These are phyloP conservation scores for Torulaspora delbrueckii DNA, from an alignment of 805 yeast species.

Conservation along the genomic window DNA sequence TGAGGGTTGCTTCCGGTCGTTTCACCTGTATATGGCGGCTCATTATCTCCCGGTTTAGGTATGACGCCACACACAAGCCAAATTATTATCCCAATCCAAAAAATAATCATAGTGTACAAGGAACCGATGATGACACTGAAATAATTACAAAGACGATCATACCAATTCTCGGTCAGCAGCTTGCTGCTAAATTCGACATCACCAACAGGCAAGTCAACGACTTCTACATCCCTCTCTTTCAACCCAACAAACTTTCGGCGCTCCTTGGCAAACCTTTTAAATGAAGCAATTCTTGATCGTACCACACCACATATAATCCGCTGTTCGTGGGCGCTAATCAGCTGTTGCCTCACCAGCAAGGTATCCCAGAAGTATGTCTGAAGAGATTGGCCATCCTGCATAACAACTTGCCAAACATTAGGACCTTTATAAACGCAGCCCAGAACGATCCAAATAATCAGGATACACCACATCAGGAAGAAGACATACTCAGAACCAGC, in stretches of 20 bases:
- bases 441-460: slow-evolving; percentile 28
- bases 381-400: slow-evolving; percentile 41
- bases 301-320: slow-evolving; percentile 26
- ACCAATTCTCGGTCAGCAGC: slow-evolving; percentile 32
- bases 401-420: slow-evolving; percentile 38
- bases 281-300: slow-evolving; percentile 31
- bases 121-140: slow-evolving; percentile 33
- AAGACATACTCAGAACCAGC: slow-evolving; percentile 32
- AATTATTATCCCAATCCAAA: slow-evolving; percentile 38
- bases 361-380: slow-evolving; percentile 41
- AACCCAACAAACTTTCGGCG: background rate
- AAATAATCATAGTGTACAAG: slow-evolving; percentile 31
- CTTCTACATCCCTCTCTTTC: slow-evolving; percentile 1
- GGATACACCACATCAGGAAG: slow-evolving; percentile 26
- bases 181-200: slow-evolving; percentile 12
- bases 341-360: slow-evolving; percentile 39
- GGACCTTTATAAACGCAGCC: slow-evolving; percentile 33
- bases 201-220: slow-evolving; percentile 2
- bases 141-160: slow-evolving; percentile 33
- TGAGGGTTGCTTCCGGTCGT: slow-evolving; percentile 24
- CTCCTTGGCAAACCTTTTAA: slow-evolving; percentile 16
- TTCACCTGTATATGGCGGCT: slow-evolving; percentile 27
- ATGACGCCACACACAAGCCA: slow-evolving; percentile 39
- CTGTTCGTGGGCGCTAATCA: slow-evolving; percentile 29
- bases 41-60: slow-evolving; percentile 26